These are phyloP conservation scores for Ophiocordyceps camponoti-floridani DNA, from an alignment of 2,329 filamentous ascomycete species.

Conservation along the genomic window DNA sequence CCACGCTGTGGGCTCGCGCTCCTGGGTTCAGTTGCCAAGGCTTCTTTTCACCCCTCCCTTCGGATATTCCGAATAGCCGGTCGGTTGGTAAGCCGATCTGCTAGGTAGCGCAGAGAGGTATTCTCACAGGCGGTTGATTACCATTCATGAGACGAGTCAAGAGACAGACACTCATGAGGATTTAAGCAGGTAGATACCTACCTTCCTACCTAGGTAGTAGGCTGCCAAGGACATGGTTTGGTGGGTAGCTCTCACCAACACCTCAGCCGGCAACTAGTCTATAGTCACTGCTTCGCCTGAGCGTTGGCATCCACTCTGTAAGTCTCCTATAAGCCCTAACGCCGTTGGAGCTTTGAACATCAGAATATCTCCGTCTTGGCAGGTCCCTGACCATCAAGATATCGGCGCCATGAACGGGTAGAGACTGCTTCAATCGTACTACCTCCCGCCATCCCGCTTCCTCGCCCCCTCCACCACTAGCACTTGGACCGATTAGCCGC, in stretches of 20 bases:
- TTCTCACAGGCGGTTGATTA: neutral
- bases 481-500: slow-evolving; percentile 35
- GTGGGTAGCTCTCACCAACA: neutral
- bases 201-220: too few species aligned
- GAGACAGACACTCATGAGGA: too few species aligned
- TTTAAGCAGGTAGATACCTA: too few species aligned
- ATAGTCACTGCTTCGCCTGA: neutral
- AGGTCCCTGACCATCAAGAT: neutral
- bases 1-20: neutral
- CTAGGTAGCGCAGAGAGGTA: neutral
- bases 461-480: neutral
- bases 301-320: neutral
- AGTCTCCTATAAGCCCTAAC: neutral
- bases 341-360: neutral
- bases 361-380: neutral
- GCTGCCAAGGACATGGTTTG: neutral
- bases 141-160: neutral
- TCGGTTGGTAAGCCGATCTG: neutral
- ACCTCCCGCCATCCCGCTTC: neutral
- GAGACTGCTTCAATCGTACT: neutral
- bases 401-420: too few species aligned
- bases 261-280: neutral
- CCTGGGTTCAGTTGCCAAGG: neutral
- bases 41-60: neutral
- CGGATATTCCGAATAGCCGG: neutral